Conservation (phyloP, 495 filamentous ascomycete species). For the Penicillium antarcticum region DNA sequence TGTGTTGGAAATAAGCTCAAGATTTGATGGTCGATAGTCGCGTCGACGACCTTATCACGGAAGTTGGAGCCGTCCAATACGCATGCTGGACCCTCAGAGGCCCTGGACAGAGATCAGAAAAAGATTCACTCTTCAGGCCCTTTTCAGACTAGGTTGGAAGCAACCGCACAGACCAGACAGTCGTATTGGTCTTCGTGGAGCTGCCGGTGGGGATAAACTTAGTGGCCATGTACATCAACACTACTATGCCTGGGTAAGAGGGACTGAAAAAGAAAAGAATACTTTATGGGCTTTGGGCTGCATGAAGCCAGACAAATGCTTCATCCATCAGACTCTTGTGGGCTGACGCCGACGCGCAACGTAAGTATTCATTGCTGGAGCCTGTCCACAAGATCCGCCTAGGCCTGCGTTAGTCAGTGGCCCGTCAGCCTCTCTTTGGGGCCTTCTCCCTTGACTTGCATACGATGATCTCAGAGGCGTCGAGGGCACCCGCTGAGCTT, state of each 20-base stretch:
- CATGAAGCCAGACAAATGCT: background rate
- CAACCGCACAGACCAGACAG: slow-evolving; percentile 10
- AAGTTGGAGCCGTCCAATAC: background rate
- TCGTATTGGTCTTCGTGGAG: background rate
- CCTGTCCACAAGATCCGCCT: background rate
- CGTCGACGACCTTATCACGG: background rate
- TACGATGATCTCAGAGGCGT: slow-evolving; percentile 9
- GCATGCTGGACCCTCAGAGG: background rate
- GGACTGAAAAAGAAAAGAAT: background rate
- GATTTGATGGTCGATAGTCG: slow-evolving; percentile 21
- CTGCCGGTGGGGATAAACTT: slow-evolving; percentile 1
- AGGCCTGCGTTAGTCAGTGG: slow-evolving; percentile 1
- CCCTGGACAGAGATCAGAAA: background rate
- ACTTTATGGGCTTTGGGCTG: background rate
- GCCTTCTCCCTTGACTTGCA: slow-evolving; percentile 3
- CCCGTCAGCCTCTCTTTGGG: background rate
- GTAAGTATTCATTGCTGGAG: background rate
- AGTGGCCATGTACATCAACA: background rate
- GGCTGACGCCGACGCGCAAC: background rate
- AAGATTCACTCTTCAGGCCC: background rate
- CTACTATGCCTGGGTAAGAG: background rate
- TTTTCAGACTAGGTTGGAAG: slow-evolving; percentile 12
- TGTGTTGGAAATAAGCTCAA: slow-evolving; percentile 19
- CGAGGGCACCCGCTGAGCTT: background rate
- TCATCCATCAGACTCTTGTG: background rate